Evolutionary conservation across 371 early-diverging fungal genomes (phyloP).

Genomic region (Rhizopus stolonifer): DNA sequence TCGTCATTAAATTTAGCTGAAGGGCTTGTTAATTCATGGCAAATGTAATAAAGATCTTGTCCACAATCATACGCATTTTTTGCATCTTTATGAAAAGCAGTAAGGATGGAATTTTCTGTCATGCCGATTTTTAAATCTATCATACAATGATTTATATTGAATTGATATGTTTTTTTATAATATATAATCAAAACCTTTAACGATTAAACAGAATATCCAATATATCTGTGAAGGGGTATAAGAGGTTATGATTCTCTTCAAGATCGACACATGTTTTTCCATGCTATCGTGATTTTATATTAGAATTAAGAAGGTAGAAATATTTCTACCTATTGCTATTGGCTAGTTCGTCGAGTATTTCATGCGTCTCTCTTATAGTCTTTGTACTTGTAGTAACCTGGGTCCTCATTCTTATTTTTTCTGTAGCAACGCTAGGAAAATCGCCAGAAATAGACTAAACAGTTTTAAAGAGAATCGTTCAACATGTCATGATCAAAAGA

Average conservation of each 20-base stretch:
- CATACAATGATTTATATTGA: not conserved
- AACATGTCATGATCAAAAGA: too few relatives aligned
- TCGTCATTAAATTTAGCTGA: not conserved
- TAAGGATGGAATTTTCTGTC: slow-evolving; percentile 65
- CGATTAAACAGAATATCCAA: slow-evolving; percentile 75
- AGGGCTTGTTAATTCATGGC: not conserved
- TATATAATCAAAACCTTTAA: slow-evolving; percentile 57
- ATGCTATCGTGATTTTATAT: slow-evolving; percentile 7
- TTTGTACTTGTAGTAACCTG: slow-evolving; percentile 35
- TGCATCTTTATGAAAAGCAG: slow-evolving; percentile 25
- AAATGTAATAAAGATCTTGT: not conserved
- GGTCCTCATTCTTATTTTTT: slow-evolving; percentile 45
- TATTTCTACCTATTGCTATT: slow-evolving; percentile 23
- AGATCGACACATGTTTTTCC: slow-evolving; percentile 35
- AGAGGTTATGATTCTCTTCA: slow-evolving; percentile 51
- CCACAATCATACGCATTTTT: slow-evolving; percentile 6
- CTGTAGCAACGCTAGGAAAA: slow-evolving; percentile 52
- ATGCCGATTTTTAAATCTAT: slow-evolving; percentile 71
- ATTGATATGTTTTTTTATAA: not conserved
- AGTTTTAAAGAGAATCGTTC: too few relatives aligned
- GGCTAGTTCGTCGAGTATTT: slow-evolving; percentile 42
- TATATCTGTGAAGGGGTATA: slow-evolving; percentile 69
- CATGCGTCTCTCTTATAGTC: slow-evolving; percentile 49
- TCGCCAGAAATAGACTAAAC: slow-evolving; percentile 37
- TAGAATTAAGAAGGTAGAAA: not conserved